A percentile compares a stretch with the other conserved stretches of the same genome.
Evolutionary conservation across 2,329 filamentous ascomycete genomes (phyloP).

Genomic region (Cercospora sojina): DNA sequence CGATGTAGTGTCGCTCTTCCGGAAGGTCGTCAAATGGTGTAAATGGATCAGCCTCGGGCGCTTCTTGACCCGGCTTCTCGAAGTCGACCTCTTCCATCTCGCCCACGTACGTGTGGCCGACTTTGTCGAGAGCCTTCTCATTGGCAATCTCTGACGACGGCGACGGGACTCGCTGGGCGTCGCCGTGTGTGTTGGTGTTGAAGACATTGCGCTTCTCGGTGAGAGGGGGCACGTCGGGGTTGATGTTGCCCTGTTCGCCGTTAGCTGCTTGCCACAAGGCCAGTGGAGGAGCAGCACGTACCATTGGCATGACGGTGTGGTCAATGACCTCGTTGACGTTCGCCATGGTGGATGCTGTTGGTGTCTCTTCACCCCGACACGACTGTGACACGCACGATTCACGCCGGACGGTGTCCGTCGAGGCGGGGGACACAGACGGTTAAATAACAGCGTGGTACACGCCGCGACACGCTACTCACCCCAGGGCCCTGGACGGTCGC

Average conservation of each 20-base stretch:
- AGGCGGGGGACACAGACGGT: neutral
- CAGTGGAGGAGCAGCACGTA: conserved; percentile 20
- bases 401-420: neutral
- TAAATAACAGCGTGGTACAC: conserved; percentile 4
- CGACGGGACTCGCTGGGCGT: conserved; percentile 7
- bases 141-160: conserved; percentile 1
- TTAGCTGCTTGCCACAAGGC: no score
- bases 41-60: conserved; percentile 42
- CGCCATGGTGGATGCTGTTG: conserved; percentile 23
- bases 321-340: conserved; percentile 38
- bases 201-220: conserved; percentile 42
- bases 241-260: conserved; percentile 28
- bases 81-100: conserved; percentile 33
- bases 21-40: conserved; percentile 46
- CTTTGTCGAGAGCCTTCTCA: conserved; percentile 35
- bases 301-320: conserved; percentile 37
- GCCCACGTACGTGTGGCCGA: conserved; percentile 30
- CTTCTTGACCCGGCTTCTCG: conserved; percentile 33
- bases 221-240: conserved; percentile 35
- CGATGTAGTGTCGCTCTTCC: conserved; percentile 49
- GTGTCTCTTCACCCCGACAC: conserved; percentile 22
- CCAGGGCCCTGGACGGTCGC: conserved; percentile 12
- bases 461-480: neutral
- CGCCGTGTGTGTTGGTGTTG: conserved; percentile 29
- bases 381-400: neutral